These are phyloP conservation scores for Musa itinerans DNA, from an alignment of 176 grass and related monocot genomes.

Conservation along the genomic window DNA sequence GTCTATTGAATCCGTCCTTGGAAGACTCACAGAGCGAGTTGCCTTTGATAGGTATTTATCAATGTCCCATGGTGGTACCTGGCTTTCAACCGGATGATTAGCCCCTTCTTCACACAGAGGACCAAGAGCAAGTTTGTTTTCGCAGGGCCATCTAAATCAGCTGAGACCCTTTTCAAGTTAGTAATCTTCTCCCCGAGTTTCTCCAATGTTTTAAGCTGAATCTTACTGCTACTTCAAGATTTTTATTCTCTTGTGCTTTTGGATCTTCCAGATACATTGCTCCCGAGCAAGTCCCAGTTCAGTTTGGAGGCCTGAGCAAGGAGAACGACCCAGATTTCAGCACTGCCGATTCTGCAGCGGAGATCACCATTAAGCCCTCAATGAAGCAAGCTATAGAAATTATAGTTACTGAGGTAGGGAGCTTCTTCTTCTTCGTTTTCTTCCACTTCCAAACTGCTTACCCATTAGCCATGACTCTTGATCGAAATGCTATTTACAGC, in stretches of 20 bases:
- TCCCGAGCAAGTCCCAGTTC: conserved; percentile 79
- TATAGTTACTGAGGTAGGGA: conserved; percentile 49
- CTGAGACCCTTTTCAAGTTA: conserved; percentile 80
- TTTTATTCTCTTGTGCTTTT: background rate
- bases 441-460: background rate
- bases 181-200: background rate
- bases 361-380: conserved; percentile 64
- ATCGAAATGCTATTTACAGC: conserved; percentile 22
- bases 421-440: background rate
- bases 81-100: conserved; percentile 86
- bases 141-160: conserved; percentile 73
- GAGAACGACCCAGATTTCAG: conserved; percentile 80
- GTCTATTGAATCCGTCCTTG: background rate
- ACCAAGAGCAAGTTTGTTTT: conserved; percentile 97
- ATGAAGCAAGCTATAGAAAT: conserved; percentile 69
- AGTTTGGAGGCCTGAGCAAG: conserved; percentile 83
- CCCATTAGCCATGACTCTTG: background rate
- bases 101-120: conserved; percentile 85
- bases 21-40: background rate
- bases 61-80: conserved; percentile 99
- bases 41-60: conserved; percentile 68
- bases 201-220: too few species aligned
- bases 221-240: too few species aligned
- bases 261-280: conserved; percentile 59
- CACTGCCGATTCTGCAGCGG: conserved; percentile 45